Percentiles rank a stretch among this genome's conserved stretches.
Conservation (phyloP, 768 basidiomycete species). For the Sistotremastrum niveocremeum region DNA sequence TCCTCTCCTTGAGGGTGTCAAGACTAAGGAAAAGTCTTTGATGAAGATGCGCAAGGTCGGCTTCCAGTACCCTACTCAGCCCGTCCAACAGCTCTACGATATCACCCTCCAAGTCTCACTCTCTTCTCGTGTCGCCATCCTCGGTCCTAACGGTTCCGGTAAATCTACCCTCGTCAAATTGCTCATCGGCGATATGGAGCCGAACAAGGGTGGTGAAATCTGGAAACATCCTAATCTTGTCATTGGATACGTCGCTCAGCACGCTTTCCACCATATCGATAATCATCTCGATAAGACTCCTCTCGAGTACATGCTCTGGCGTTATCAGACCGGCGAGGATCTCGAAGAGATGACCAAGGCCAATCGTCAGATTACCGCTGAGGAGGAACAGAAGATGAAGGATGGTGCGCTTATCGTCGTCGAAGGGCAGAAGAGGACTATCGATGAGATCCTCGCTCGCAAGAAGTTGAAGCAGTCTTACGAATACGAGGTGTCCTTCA, state of each 20-base stretch:
- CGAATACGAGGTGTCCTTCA: slow-evolving; percentile 97
- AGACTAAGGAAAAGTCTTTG: slow-evolving; percentile 97
- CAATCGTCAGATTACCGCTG: slow-evolving; percentile 71
- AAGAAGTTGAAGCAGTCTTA: slow-evolving; percentile 99
- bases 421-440: slow-evolving; percentile 89
- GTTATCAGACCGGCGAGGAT: slow-evolving; percentile 99
- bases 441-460: slow-evolving; percentile 80
- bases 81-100: slow-evolving; percentile 84
- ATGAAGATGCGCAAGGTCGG: slow-evolving; percentile 96
- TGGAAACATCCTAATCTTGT: slow-evolving; percentile 99
- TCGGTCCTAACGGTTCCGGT: slow-evolving; percentile 98
- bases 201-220: slow-evolving; percentile 91
- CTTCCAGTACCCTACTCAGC: slow-evolving; percentile 86
- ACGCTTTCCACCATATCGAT: slow-evolving; percentile 99
- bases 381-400: slow-evolving; percentile 92
- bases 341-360: slow-evolving; percentile 94
- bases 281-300: slow-evolving; percentile 97
- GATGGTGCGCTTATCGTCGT: slow-evolving; percentile 76
- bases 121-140: slow-evolving; percentile 94
- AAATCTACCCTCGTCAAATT: slow-evolving; percentile 97
- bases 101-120: slow-evolving; percentile 95
- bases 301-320: slow-evolving; percentile 99
- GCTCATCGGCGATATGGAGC: slow-evolving; percentile 91
- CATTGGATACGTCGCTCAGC: slow-evolving; percentile 97
- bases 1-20: slow-evolving; percentile 96